Base-by-base conservation (phyloP, 768 basidiomycete species). In the Psilocybe cyanescens region DNA sequence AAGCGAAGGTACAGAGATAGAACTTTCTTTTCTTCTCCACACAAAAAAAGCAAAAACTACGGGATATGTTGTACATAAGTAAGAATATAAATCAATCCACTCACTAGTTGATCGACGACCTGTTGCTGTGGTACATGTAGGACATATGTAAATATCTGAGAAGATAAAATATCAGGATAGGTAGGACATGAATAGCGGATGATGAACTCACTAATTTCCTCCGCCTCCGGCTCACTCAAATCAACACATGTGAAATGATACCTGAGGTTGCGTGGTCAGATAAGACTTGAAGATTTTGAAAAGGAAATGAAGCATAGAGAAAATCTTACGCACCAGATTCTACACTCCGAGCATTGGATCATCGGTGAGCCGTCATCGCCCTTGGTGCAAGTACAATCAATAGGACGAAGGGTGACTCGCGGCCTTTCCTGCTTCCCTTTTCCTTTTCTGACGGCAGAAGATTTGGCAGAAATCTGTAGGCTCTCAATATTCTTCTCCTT, bases 181-280 rank as follows among this genome's bases (percentile, higher is more conserved):
- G 28, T n/a, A 49, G 8, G 29, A 46, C 54, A 8, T 44, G 11
- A 12, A 16, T 44, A 16, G 28, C 59, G 52, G 52, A 60, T 14
- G 59, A 41, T 46, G 39, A 16, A 84, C 91, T 80, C 73, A 92
- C 91, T 84, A 72, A 95, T 90, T 71, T 91, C 88, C 68, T 87
- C 87, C 8, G 92, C 92, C 65, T 88, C 82, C 54, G 80, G 75
- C 65, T 85, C 83, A 59, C 72, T 79, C 51, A 94, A 72, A 60
- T 83, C 76, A 8, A 94, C 81, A 74, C 93, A 95, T n/a, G 76
- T 74, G 67, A 94, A 94, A 73, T 95, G 93, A 74, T 86, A 93
- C 93, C 93, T 95, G 54, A 35, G 60, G 35, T 37, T 29, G 16
- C 39, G 6, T 11, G 47, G 30, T 52, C 49, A 52, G 69, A 62